A percentile compares a stretch with the other conserved stretches of the same genome.
phyloP scores from a whole-genome alignment of 495 filamentous ascomycete genomes.

The Tuber brumale region DNA sequence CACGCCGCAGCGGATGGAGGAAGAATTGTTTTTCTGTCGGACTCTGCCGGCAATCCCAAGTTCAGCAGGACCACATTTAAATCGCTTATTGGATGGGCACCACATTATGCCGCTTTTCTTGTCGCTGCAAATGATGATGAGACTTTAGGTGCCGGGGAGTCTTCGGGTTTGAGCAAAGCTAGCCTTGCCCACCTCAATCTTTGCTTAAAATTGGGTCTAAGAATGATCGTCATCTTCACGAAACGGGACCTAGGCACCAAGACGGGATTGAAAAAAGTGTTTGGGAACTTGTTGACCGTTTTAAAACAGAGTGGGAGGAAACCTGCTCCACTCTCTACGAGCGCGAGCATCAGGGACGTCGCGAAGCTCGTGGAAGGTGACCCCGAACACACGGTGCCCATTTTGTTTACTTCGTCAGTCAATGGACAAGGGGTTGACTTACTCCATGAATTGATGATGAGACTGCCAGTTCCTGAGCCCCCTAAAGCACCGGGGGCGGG shows the following conservation, averaged over 20 bases:
- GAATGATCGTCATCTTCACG: conserved; percentile 74
- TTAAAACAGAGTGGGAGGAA: conserved; percentile 68
- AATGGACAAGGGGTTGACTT: conserved; percentile 74
- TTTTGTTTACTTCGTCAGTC: conserved; percentile 80
- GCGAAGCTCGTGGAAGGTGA: conserved; percentile 49
- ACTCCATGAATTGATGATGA: conserved; percentile 72
- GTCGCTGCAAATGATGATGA: conserved; percentile 72
- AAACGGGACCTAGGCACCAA: conserved; percentile 84
- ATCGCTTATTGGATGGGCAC: conserved; percentile 89
- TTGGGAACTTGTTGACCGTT: conserved; percentile 66
- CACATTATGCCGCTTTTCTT: conserved; percentile 86
- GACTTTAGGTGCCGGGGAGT: conserved; percentile 44
- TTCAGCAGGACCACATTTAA: conserved; percentile 82
- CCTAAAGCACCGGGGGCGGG: conserved; percentile 47
- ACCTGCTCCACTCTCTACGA: conserved; percentile 60
- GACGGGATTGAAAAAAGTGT: conserved; percentile 56
- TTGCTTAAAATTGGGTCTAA: conserved; percentile 68
- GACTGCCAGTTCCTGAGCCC: conserved; percentile 62
- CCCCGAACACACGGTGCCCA: conserved; percentile 60
- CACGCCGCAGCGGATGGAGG: conserved; percentile 62
- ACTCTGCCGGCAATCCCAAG: conserved; percentile 82
- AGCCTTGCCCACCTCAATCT: conserved; percentile 77
- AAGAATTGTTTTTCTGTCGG: conserved; percentile 76
- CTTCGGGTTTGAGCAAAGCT: conserved; percentile 55
- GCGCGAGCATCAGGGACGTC: conserved; percentile 48